Base-by-base conservation (phyloP, 1,139 yeast species). In the Dujonia santamariae region DNA sequence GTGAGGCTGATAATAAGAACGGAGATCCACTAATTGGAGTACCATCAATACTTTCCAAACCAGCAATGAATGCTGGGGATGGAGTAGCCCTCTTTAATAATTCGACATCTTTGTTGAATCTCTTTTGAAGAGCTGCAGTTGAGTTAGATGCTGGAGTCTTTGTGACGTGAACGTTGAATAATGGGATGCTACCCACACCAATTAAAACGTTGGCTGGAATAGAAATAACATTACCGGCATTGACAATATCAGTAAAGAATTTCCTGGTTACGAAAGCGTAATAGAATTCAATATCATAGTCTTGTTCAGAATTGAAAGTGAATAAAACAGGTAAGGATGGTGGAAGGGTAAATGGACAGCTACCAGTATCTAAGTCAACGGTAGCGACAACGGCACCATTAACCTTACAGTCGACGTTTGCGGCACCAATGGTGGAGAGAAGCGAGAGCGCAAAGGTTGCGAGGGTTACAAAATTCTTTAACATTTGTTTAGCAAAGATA, bases 361-460 rank as follows among this genome's bases (percentile, higher is more conserved):
- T 41, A 43, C 72, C 74, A 33, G 72, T 61, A 40, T 59, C 71
- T 41, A 58, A 58, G 54, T 65, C 72, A 34, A 66, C 72, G 30
- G 53, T 52, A 22, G 63, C 63, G 22, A 56, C 59, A 30, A 47
- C 37, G 29, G 34, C 51, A 41, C 69, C 70, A 42, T 59, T 48
- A 34, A 63, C 62, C 34, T 55, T 44, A 57, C 74, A 67, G 35
- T 59, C 66, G 36, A 67, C 72, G 36, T 61, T 53, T 36, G 44
- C 34, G 32, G 69, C 66, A 30, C 46, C 35, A 34, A 22, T 21
- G 6, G 7, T 29, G 7, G 32, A 6, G 17, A 24, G 11, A 22
- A 12, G 8, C 9, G 32, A 6, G 12, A 24, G n/a, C 11, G 32
- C 29, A 19, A 27, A n/a, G 6, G 17, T n/a, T 8, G 20, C 21